These are phyloP conservation scores for Pinus tabuliformis DNA, from an alignment of 75 land plant genomes.

Conservation along the genomic window DNA sequence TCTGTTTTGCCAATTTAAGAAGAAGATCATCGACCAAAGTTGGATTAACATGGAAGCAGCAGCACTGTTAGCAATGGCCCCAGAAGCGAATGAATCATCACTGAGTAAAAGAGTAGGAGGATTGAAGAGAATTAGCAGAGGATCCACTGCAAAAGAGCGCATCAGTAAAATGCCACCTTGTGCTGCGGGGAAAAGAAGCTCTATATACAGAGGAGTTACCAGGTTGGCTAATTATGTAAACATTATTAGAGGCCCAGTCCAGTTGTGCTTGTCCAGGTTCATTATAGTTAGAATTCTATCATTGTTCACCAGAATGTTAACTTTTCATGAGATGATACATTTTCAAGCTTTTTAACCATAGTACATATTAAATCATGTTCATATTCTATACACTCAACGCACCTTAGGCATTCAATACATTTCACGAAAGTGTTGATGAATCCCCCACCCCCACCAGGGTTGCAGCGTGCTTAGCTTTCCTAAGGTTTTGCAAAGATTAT, in stretches of 20 bases:
- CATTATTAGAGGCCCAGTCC: background rate
- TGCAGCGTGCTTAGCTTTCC: too few species aligned
- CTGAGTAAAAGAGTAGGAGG: background rate
- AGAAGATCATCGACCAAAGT: background rate
- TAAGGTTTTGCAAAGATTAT: too few species aligned
- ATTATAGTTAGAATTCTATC: background rate
- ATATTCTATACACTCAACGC: too few species aligned
- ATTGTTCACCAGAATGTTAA: background rate
- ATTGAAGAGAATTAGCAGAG: conserved; percentile 71
- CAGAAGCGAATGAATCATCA: background rate
- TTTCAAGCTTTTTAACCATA: background rate
- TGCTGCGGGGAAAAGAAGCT: conserved; percentile 92
- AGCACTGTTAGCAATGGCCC: conserved; percentile 6
- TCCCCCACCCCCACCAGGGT: too few species aligned
- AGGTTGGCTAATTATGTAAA: conserved; percentile 31
- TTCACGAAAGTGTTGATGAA: too few species aligned
- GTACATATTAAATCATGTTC: background rate
- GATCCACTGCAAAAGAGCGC: conserved; percentile 90
- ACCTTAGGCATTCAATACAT: too few species aligned
- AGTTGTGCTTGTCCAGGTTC: background rate
- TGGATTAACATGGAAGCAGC: background rate
- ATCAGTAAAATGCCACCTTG: conserved; percentile 98
- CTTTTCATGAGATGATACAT: background rate
- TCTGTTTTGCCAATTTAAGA: background rate
- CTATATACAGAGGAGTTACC: conserved; percentile 95